Evolutionary conservation across 164 flowering plant species (phyloP), one percentile per base, ranked within the genome.

Genomic region (Aristolochia fimbriata): DNA sequence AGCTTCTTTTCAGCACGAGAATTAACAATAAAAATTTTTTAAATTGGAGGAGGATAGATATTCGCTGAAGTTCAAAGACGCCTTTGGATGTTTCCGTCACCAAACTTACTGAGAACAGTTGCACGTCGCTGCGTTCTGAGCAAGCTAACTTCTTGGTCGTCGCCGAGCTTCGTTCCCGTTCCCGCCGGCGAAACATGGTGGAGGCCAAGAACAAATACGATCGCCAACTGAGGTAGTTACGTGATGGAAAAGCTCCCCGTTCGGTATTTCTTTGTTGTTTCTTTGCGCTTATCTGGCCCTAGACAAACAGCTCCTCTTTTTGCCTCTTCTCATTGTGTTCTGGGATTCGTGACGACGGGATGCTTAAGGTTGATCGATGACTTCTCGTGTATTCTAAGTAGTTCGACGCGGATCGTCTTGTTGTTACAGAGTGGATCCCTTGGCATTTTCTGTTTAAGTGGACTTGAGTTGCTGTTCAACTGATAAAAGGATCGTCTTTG

Each of bases 191-290:
- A 30, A 21, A 70, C 62, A 89, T 89, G 98, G 93, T 88, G 55
- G 97, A 92, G 62, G 79, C 84, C 49, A 92, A 89, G 69, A 78
- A 66, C 70, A 92, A 92, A 69, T 92, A 92, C 83, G 98, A 92
- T 81, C 96, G 97, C 20, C 98, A 92, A 66, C 95, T 92, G 67
- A 83, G 98, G 98, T 89, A 62, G 52, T 15, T 24, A 45, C 24
- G 53, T 51, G 58, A 30, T 5, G 16, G 41, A 13, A 48, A 25
- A 6, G 33, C 17, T 60, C 22, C 22, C 37, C 10, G 1, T 16
- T 24, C 47, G 50, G 31, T 25, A 15, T 15, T 47, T 22, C 15
- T 23, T 13, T 45, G 47, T n/a, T 21, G 6, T 17, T 4, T 4
- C 16, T 49, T 51, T 17, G 14, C 5, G 14, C 46, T 50, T 16